Evolutionary conservation across 345 rosid genomes (phyloP), one percentile per base, ranked within the genome.

Genomic region (Cardamine resedifolia): DNA sequence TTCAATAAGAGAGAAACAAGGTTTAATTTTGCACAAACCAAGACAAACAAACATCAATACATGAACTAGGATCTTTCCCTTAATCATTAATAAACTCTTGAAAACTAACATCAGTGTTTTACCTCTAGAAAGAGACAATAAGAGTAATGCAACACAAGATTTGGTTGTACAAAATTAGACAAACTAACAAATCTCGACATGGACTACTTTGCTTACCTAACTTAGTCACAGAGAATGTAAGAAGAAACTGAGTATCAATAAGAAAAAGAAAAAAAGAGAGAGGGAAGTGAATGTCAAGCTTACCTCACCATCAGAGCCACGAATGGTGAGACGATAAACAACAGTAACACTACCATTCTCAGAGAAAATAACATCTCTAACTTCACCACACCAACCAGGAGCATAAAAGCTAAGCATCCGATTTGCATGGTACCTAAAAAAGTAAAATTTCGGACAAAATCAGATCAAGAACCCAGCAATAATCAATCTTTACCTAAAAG

Each of bases 361-460:
- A 1, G 96, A 82, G 77, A 91, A 95, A 47, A 95, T 91, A 52
- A 91, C 97, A 78, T 95, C 96, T 1, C 97, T 91, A 58, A 95
- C 89, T 79, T 95, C 99, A 66, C 97, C 99, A 55, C 99, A 91
- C 99, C 97, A 95, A 73, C 98, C 98, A 26, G 98, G 96, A 26
- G 98, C 98, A 60, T 85, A 89, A 86, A 94, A 94, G 88, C 98
- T 94, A 66, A 94, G 63, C 98, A 94, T 94, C 67, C 97, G 90
- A 74, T 94, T 94, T 67, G 98, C 98, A 67, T 94, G 97, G 79
- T 76, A 91, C 99, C 99, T 94, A 15, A 60, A 1, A 1, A 75
- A 50, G 33, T 20, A 6, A 62, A 15, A 57, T 43, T 15, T n/a
- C 64, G 50, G 3, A 24, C 44, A 21, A 2, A 43, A 11, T 58